A percentile compares a stretch with the other conserved stretches of the same genome.
These are phyloP conservation scores for Fusarium decemcellulare DNA, from an alignment of 2,329 filamentous ascomycete genomes.

Conservation along the genomic window DNA sequence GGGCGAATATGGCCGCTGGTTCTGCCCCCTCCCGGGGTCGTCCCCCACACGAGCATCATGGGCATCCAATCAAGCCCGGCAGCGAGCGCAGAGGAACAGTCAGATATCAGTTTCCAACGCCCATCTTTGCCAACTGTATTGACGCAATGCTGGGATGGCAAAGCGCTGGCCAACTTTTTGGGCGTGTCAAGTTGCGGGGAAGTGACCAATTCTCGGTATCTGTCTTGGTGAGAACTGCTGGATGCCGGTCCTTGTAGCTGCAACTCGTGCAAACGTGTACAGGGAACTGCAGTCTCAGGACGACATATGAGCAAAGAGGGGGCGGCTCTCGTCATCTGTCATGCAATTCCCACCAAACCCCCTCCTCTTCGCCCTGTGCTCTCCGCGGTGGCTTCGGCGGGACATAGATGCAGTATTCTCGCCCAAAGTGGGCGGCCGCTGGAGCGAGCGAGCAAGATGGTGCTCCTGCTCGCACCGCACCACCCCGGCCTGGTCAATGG, in stretches of 20 bases:
- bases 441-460: not conserved
- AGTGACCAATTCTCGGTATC: constrained; percentile 18
- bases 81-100: constrained; percentile 28
- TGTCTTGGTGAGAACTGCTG: constrained; percentile 23
- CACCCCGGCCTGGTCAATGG: constrained; percentile 7
- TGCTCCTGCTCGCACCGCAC: constrained; percentile 24
- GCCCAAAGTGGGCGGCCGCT: constrained; percentile 9
- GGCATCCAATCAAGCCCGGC: constrained; percentile 33
- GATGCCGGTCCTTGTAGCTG: constrained; percentile 19
- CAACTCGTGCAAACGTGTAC: constrained; percentile 30
- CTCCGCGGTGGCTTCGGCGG: constrained; percentile 1
- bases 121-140: constrained; percentile 28
- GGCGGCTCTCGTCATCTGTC: constrained; percentile 10
- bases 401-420: constrained; percentile 2
- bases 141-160: constrained; percentile 26
- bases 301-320: not conserved
- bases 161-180: constrained; percentile 16
- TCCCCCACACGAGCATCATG: constrained; percentile 31
- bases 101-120: constrained; percentile 46
- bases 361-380: constrained; percentile 10
- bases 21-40: constrained; percentile 14
- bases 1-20: constrained; percentile 19
- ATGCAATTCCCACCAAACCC: constrained; percentile 9
- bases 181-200: constrained; percentile 38
- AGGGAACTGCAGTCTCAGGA: constrained; percentile 13